These are phyloP conservation scores for Pseudodiploospora longispora DNA, from an alignment of 2,329 filamentous ascomycete genomes.

Conservation along the genomic window DNA sequence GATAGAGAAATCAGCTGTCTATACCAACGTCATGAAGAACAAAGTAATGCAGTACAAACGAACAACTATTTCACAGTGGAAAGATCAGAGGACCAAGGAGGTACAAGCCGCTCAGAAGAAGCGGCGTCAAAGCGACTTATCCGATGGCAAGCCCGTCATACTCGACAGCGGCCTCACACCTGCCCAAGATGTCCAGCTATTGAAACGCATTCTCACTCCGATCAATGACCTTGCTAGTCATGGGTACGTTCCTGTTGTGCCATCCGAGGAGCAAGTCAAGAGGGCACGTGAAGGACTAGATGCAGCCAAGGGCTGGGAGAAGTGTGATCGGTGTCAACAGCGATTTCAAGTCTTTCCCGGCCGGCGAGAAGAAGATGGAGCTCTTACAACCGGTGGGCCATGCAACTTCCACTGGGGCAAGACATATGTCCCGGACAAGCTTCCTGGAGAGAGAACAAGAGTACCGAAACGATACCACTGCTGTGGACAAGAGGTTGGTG, in stretches of 20 bases:
- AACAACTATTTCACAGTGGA: slow-evolving; percentile 67
- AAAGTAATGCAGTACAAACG: slow-evolving; percentile 68
- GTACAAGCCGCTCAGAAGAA: slow-evolving; percentile 26
- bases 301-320: slow-evolving; percentile 69
- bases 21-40: slow-evolving; percentile 77
- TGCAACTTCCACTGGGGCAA: slow-evolving; percentile 80
- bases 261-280: slow-evolving; percentile 57
- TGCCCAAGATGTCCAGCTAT: slow-evolving; percentile 59
- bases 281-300: slow-evolving; percentile 57
- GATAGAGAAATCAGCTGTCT: slow-evolving; percentile 59
- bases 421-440: slow-evolving; percentile 48
- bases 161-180: slow-evolving; percentile 63
- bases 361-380: slow-evolving; percentile 65
- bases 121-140: slow-evolving; percentile 21
- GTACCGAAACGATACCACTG: slow-evolving; percentile 63
- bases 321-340: slow-evolving; percentile 76
- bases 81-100: slow-evolving; percentile 43
- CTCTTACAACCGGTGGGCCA: slow-evolving; percentile 65
- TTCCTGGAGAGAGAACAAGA: slow-evolving; percentile 48
- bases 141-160: slow-evolving; percentile 32
- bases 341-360: slow-evolving; percentile 92
- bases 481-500: slow-evolving; percentile 67
- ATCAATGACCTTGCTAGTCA: slow-evolving; percentile 54
- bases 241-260: slow-evolving; percentile 68
- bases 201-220: slow-evolving; percentile 55